Evolutionary conservation across 2,329 filamentous ascomycete genomes (phyloP).

Genomic region (Colletotrichum nymphaeae): DNA sequence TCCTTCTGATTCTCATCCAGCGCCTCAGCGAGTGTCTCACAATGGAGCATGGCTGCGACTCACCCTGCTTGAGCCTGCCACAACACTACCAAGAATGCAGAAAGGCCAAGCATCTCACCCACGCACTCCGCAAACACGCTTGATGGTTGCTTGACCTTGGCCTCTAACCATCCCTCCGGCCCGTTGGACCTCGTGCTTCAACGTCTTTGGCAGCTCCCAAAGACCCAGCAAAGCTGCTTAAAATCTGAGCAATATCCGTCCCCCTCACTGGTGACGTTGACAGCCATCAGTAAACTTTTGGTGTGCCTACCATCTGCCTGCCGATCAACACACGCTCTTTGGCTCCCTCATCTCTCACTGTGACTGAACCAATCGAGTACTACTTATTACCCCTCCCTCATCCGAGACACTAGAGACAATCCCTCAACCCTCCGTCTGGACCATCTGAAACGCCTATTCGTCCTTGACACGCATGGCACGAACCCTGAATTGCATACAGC

Average conservation of each 20-base stretch:
- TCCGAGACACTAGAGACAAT: background rate
- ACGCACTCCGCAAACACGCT: background rate
- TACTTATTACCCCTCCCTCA: background rate
- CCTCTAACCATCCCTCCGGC: background rate
- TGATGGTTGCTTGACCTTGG: background rate
- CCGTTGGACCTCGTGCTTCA: background rate
- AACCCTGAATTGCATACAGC: background rate
- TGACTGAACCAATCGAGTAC: background rate
- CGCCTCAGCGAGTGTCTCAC: constrained; percentile 28
- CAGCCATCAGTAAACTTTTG: background rate
- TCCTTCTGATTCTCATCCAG: background rate
- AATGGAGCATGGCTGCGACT: constrained; percentile 18
- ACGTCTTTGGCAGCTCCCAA: background rate
- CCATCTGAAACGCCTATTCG: constrained; percentile 27
- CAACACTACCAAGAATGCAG: constrained; percentile 6
- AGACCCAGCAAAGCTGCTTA: background rate
- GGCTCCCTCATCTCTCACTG: background rate
- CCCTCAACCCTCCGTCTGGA: constrained; percentile 8
- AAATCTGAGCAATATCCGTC: background rate
- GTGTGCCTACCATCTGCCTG: background rate
- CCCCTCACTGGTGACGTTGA: background rate
- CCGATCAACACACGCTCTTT: background rate
- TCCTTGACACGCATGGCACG: constrained; percentile 28
- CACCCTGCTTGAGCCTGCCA: background rate
- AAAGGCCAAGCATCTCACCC: background rate